Conservation (phyloP, 2,329 filamentous ascomycete species). For the Pseudocercospora musae region DNA sequence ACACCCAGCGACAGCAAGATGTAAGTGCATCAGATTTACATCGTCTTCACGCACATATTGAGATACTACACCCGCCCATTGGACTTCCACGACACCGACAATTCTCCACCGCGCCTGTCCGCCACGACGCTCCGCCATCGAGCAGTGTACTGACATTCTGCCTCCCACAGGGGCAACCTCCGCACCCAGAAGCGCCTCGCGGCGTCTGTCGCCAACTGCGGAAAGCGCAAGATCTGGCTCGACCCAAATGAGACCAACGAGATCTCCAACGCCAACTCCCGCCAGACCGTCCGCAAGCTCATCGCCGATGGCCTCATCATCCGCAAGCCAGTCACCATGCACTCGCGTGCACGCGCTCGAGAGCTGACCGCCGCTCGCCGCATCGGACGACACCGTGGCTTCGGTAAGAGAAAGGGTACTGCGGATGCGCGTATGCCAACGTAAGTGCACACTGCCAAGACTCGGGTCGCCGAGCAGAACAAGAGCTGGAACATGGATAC, state of each 20-base stretch:
- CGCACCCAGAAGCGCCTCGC: conserved; percentile 99
- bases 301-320: conserved; percentile 99
- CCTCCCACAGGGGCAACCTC: conserved; percentile 85
- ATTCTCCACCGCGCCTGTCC: background rate
- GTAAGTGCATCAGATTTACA: conserved; percentile 22
- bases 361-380: conserved; percentile 91
- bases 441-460: conserved; percentile 54
- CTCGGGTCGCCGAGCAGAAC: background rate
- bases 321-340: conserved; percentile 99
- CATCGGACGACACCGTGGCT: conserved; percentile 96
- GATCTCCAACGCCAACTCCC: conserved; percentile 99
- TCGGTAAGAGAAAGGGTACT: conserved; percentile 99
- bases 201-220: conserved; percentile 96
- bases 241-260: conserved; percentile 99
- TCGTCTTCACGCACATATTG: conserved; percentile 1
- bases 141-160: conserved; percentile 26
- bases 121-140: background rate
- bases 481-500: conserved; percentile 1
- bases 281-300: conserved; percentile 99
- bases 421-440: conserved; percentile 98
- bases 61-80: conserved; percentile 2
- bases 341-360: conserved; percentile 94
- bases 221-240: conserved; percentile 99
- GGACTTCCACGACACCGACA: conserved; percentile 9
- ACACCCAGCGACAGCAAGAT: conserved; percentile 30